Evolutionary conservation across 2,329 filamentous ascomycete species (phyloP), one percentile per base, ranked within the genome.

Genomic region (Botrytis fabae): DNA sequence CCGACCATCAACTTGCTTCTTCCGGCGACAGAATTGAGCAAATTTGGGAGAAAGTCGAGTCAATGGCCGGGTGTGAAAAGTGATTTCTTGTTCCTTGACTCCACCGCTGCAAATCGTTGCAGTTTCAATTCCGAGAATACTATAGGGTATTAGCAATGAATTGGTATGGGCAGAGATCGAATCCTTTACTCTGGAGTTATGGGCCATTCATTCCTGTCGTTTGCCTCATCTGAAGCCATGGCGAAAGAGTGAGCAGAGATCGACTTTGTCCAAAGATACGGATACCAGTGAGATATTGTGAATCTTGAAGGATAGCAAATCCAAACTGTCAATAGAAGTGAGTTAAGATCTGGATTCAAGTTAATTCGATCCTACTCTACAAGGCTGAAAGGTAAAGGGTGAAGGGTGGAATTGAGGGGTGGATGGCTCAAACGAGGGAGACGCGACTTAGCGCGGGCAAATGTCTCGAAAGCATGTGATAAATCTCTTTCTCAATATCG

Each of bases 401-500:
- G 32, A 46, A 48, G 42, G 42, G 62, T 40, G 46, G 38, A n/a
- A 51, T 28, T 51, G 63, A 66, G 48, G 65, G 51, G 65, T 12
- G 28, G 65, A 42, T 62, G 4, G 28, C 14, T 59, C 42, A 10
- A 59, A 20, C 51, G 63, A 66, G 66, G 66, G 20, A 61, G 66
- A 69, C 66, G 66, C 66, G 66, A 54, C 48, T 69, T 57, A 35
- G 38, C 66, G 25, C n/a, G 40, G 40, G 59, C 38, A 20, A 44
- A 69, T 69, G 35, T 59, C 51, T 69, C 66, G 66, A 61, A 60
- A 69, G 54, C 51, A 69, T 59, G 66, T 61, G 66, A 69, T 32
- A 28, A 42, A 69, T n/a, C 10, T 57, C 6, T 51, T 66, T 40
- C 25, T 48, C 32, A n/a, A 25, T 20, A 51, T 28, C 32, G 22